Base-by-base conservation (phyloP, 805 yeast genomes). In the Starmerella sp. region DNA sequence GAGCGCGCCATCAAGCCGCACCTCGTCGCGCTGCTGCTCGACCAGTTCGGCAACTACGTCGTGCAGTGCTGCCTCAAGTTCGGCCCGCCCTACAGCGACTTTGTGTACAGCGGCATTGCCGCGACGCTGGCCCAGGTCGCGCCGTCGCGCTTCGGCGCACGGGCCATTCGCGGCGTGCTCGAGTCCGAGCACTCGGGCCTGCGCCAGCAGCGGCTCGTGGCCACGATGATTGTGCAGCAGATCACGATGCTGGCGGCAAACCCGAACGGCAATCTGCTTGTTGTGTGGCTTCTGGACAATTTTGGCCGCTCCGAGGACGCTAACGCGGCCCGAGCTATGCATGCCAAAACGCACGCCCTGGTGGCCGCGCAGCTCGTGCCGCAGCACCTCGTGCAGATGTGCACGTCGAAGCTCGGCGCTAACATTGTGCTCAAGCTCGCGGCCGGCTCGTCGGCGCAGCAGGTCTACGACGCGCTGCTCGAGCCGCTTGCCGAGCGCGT, bases 21-120 rank as follows among this genome's bases (percentile, higher is more conserved):
- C 65, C 79, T 93, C 48, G 86, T 85, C 0, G 86, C 90, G 50
- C 73, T 93, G 60, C 85, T 93, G 67, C 83, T 89, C 65, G 98
- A 93, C 67, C 97, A 93, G 67, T 93, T 86, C 73, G 98, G 97
- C 57, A 93, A 93, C 69, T 93, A 93, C 68, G 97, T 90, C 15
- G 79, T 93, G 54, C 98, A 93, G 71, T 87, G 97, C 54, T 93
- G 96, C 64, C 76, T 90, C 61, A 86, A 86, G 66, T 91, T 90
- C 72, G 93, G 91, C 0, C 71, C 84, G 6, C 96, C 96, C 0
- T 89, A 83, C 77, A 86, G 86, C 66, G 88, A 86, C 65, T 91
- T 91, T 65, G 85, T 93, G 43, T 84, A 86, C 67, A 96, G 90
- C 69, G 78, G 87, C 13, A 81, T 90, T 60, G 71, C 88, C 57